phyloP scores from a whole-genome alignment of 2,329 filamentous ascomycete species.

The Venturia pyrina region DNA sequence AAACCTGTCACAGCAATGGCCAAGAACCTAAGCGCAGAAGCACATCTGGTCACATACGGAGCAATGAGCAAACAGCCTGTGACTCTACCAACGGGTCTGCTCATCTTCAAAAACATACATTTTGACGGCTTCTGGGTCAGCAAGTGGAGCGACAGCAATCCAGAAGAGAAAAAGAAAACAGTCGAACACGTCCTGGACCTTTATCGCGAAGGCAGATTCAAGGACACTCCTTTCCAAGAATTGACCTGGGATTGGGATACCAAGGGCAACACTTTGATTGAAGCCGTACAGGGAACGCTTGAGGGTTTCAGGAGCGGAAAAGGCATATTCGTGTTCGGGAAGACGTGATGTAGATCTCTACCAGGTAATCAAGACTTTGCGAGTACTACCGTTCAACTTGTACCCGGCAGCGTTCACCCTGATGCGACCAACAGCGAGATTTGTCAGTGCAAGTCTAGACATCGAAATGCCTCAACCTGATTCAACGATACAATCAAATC shows the following conservation, averaged over 20 bases:
- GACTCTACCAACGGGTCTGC: constrained; percentile 64
- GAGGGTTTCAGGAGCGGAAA: constrained; percentile 81
- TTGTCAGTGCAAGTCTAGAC: too few species aligned
- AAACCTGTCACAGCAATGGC: constrained; percentile 71
- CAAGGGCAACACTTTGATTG: constrained; percentile 54
- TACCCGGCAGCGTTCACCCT: neutral
- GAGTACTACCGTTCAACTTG: neutral
- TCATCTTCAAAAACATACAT: constrained; percentile 87
- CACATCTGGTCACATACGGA: constrained; percentile 83
- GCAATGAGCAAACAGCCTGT: constrained; percentile 89
- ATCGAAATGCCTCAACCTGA: too few species aligned
- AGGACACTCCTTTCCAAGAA: constrained; percentile 72
- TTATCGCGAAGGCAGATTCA: constrained; percentile 66
- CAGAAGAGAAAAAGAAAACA: constrained; percentile 63
- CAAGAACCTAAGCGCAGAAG: constrained; percentile 56
- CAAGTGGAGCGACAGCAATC: constrained; percentile 70
- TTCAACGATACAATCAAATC: too few species aligned
- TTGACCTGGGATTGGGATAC: constrained; percentile 79
- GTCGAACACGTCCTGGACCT: constrained; percentile 76
- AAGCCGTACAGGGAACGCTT: constrained; percentile 73
- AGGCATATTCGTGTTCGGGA: constrained; percentile 74
- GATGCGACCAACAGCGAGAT: too few species aligned
- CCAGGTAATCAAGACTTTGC: neutral
- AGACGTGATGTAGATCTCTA: constrained; percentile 26
- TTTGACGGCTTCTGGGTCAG: constrained; percentile 96